Conservation (phyloP, 371 early-diverging fungal species). For the Ordospora colligata region DNA sequence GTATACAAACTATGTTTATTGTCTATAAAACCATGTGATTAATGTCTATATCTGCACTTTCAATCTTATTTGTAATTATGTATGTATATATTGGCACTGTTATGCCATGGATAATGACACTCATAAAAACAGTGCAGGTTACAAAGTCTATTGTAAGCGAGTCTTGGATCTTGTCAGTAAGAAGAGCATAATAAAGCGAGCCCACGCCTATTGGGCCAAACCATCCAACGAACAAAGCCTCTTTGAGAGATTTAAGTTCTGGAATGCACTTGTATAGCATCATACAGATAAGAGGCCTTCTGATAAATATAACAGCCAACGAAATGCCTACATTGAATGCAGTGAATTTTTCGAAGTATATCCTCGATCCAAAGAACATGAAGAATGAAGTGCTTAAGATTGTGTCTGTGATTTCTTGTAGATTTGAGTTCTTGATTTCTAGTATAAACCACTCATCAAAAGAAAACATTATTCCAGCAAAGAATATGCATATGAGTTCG, state of each 20-base stretch:
- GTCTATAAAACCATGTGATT: too few relatives aligned
- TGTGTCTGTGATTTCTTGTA: slow-evolving; percentile 79
- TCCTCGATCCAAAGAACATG: slow-evolving; percentile 74
- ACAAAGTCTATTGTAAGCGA: slow-evolving; percentile 36
- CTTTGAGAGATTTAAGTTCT: slow-evolving; percentile 67
- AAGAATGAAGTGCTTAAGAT: slow-evolving; percentile 77
- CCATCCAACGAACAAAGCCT: slow-evolving; percentile 83
- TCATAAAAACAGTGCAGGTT: slow-evolving; percentile 45
- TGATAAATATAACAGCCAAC: slow-evolving; percentile 67
- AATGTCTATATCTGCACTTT: too few relatives aligned
- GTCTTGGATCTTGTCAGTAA: slow-evolving; percentile 36
- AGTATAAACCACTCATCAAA: slow-evolving; percentile 73
- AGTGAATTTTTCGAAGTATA: slow-evolving; percentile 67
- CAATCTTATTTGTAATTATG: neutral
- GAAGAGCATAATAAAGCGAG: slow-evolving; percentile 66
- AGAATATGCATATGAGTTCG: slow-evolving; percentile 77
- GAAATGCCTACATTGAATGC: slow-evolving; percentile 65
- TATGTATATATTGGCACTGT: slow-evolving; percentile 41
- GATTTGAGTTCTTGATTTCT: slow-evolving; percentile 71
- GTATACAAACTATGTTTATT: too few relatives aligned
- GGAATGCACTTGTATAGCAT: slow-evolving; percentile 66
- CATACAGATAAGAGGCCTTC: slow-evolving; percentile 71
- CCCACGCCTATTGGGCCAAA: slow-evolving; percentile 85
- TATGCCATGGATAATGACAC: slow-evolving; percentile 49
- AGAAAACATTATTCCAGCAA: slow-evolving; percentile 74